Conservation (phyloP, 2,329 filamentous ascomycete species). For the Clarireedia sp. region DNA sequence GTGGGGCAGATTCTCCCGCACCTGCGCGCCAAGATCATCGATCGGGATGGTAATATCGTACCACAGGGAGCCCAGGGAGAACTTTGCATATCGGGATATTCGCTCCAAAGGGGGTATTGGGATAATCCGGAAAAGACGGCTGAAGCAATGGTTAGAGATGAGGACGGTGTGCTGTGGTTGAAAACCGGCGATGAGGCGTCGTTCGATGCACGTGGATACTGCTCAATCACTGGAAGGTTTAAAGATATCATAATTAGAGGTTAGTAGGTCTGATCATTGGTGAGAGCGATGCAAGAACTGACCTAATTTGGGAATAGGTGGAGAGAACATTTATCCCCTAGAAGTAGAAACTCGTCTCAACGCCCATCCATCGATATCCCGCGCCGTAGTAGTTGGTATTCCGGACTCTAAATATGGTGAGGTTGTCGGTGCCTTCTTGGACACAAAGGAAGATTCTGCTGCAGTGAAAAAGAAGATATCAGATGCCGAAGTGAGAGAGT, state of each 20-base stretch:
- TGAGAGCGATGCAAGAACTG: neutral
- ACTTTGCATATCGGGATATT: slow-evolving; percentile 41
- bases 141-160: slow-evolving; percentile 18
- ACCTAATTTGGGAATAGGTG: slow-evolving; percentile 23
- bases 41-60: slow-evolving; percentile 45
- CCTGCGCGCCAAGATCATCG: slow-evolving; percentile 62
- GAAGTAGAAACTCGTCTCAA: slow-evolving; percentile 64
- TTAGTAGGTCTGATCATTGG: slow-evolving; percentile 24
- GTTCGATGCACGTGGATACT: slow-evolving; percentile 37
- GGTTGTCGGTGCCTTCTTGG: slow-evolving; percentile 58
- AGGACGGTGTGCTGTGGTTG: slow-evolving; percentile 35
- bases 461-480: slow-evolving; percentile 56
- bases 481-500: slow-evolving; percentile 50
- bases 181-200: slow-evolving; percentile 47
- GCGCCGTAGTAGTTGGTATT: slow-evolving; percentile 56
- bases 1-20: slow-evolving; percentile 73
- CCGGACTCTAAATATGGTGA: slow-evolving; percentile 59
- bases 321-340: slow-evolving; percentile 53
- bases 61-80: slow-evolving; percentile 51
- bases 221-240: slow-evolving; percentile 56
- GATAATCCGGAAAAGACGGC: slow-evolving; percentile 35
- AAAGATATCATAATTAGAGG: slow-evolving; percentile 65
- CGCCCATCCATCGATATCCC: slow-evolving; percentile 44
- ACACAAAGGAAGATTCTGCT: slow-evolving; percentile 41
- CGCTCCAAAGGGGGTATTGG: slow-evolving; percentile 55